phyloP scores from a whole-genome alignment of 331 rosid species.

The Arachis monticola region DNA sequence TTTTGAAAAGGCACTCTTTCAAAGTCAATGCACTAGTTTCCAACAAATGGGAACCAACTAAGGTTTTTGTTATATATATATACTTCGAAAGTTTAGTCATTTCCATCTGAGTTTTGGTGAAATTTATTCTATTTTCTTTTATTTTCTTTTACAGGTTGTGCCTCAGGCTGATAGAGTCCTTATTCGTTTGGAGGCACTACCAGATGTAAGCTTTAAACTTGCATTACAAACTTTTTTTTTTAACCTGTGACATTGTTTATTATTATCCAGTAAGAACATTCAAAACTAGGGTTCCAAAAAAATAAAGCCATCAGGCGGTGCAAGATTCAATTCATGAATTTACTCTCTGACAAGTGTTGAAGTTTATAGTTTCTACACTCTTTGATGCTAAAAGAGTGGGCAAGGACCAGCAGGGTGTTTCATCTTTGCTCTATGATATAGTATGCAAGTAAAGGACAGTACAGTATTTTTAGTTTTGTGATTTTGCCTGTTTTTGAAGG shows the following conservation, averaged over 20 bases:
- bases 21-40: constrained; percentile 59
- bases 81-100: neutral
- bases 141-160: constrained; percentile 62
- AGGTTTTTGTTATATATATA: constrained; percentile 44
- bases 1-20: constrained; percentile 56
- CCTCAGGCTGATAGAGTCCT: constrained; percentile 98
- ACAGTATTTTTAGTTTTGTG: neutral
- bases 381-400: neutral
- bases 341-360: neutral
- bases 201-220: constrained; percentile 52
- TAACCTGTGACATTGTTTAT: constrained; percentile 1
- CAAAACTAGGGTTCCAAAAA: neutral
- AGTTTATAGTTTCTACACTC: neutral
- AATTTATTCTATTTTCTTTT: constrained; percentile 9
- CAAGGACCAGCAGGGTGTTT: neutral
- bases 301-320: too few relatives aligned
- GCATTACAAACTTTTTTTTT: neutral
- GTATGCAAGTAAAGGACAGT: neutral
- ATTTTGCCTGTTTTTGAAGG: neutral
- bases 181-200: constrained; percentile 73
- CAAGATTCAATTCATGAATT: too few relatives aligned
- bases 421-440: neutral
- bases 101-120: constrained; percentile 27
- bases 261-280: constrained; percentile 1
- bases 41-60: constrained; percentile 75